Conservation (phyloP, 345 rosid species). For the Dipteronia sinensis region DNA sequence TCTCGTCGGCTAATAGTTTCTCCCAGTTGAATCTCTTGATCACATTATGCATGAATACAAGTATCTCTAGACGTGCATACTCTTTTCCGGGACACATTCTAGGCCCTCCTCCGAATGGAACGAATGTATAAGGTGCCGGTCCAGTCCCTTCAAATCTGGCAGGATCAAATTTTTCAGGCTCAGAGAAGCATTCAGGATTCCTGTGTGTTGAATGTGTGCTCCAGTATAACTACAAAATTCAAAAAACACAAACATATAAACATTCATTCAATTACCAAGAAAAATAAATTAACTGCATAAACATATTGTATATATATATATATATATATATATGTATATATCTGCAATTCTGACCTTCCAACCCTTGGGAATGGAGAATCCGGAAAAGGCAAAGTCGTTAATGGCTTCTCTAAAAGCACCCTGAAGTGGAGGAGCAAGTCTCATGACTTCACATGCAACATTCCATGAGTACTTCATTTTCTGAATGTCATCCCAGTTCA, state of each 20-base stretch:
- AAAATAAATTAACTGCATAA: no score
- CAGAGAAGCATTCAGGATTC: slow-evolving; percentile 22
- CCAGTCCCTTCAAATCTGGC: slow-evolving; percentile 28
- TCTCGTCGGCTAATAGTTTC: slow-evolving; percentile 23
- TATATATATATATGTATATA: background rate
- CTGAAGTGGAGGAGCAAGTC: slow-evolving; percentile 30
- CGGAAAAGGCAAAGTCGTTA: slow-evolving; percentile 17
- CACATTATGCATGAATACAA: slow-evolving; percentile 27
- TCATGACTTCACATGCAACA: slow-evolving; percentile 31
- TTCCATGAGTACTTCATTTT: slow-evolving; percentile 33
- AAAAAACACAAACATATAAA: no score
- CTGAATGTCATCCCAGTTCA: slow-evolving; percentile 29
- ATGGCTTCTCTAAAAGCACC: slow-evolving; percentile 30
- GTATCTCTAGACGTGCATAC: slow-evolving; percentile 30
- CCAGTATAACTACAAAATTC: slow-evolving; percentile 18
- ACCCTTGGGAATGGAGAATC: slow-evolving; percentile 27
- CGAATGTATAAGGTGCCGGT: slow-evolving; percentile 27
- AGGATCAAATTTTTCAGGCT: slow-evolving; percentile 30
- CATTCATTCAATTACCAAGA: no score
- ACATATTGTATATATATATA: background rate
- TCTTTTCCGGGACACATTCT: slow-evolving; percentile 34
- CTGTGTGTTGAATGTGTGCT: slow-evolving; percentile 26
- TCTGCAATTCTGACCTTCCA: slow-evolving; percentile 13
- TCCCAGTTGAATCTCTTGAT: slow-evolving; percentile 25
- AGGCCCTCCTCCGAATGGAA: slow-evolving; percentile 32